Evolutionary conservation across 2,329 filamentous ascomycete species (phyloP).

Genomic region (Sclerotiophoma versabilis): DNA sequence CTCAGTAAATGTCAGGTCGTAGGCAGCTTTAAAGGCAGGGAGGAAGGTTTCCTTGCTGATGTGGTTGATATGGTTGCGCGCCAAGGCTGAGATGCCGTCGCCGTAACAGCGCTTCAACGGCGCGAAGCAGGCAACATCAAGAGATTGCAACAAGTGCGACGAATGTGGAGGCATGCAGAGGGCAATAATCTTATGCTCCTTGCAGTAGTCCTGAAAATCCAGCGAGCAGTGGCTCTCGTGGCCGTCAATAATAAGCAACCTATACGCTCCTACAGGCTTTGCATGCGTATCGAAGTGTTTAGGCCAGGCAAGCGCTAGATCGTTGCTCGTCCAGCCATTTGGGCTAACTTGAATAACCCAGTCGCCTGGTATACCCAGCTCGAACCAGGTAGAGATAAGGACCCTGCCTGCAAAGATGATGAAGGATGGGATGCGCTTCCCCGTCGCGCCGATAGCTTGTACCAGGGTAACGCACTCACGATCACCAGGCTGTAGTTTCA

Average conservation of each 20-base stretch:
- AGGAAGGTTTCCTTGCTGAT: background rate
- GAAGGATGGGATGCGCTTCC: conserved; percentile 11
- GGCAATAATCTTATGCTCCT: background rate
- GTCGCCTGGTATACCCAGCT: conserved; percentile 16
- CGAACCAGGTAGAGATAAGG: no score
- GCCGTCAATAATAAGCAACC: background rate
- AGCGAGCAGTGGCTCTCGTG: background rate
- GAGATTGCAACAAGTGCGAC: background rate
- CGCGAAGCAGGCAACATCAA: no score
- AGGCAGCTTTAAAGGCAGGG: background rate
- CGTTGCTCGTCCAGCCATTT: conserved; percentile 49
- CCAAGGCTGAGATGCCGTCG: background rate
- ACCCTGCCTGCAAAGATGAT: conserved; percentile 15
- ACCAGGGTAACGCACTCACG: conserved; percentile 27
- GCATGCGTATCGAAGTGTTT: background rate
- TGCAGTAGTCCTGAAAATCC: background rate
- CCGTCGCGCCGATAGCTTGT: conserved; percentile 10
- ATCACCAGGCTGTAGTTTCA: conserved; percentile 33
- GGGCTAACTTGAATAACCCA: conserved; percentile 36
- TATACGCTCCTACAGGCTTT: background rate
- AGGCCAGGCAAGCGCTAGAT: no score
- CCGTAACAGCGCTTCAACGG: no score
- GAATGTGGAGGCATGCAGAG: no score
- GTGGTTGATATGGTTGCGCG: background rate
- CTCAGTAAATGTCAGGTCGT: background rate